Conservation (phyloP, 495 filamentous ascomycete species). For the Tricharina praecox region DNA sequence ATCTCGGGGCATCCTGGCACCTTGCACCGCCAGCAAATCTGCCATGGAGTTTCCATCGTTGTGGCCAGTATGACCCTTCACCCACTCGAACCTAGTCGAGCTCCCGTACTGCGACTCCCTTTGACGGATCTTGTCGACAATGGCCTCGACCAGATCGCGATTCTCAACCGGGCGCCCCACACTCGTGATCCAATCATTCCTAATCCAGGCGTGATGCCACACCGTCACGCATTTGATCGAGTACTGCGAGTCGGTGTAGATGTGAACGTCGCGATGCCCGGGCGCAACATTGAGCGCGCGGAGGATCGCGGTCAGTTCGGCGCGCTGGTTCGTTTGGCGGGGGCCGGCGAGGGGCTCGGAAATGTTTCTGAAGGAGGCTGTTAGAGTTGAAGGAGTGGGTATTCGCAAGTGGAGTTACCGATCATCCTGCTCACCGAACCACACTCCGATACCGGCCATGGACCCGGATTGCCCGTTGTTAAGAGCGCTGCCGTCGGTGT, state of each 20-base stretch:
- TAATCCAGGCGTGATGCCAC: conserved; percentile 67
- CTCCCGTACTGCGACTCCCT: conserved; percentile 42
- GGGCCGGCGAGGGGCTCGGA: conserved; percentile 61
- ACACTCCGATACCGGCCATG: conserved; percentile 73
- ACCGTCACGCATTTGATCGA: conserved; percentile 75
- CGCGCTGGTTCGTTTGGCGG: conserved; percentile 82
- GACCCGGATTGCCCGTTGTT: conserved; percentile 60
- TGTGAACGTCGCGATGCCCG: conserved; percentile 37
- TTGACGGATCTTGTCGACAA: conserved; percentile 50
- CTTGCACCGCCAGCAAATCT: conserved; percentile 58
- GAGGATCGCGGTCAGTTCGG: conserved; percentile 74
- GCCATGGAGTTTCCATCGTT: conserved; percentile 29
- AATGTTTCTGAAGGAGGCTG: conserved; percentile 47
- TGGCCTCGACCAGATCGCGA: conserved; percentile 59
- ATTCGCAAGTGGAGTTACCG: conserved; percentile 7
- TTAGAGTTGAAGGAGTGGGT: conserved; percentile 12
- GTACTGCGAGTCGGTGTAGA: conserved; percentile 74
- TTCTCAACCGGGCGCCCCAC: conserved; percentile 62
- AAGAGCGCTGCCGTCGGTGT: conserved; percentile 74
- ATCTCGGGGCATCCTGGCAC: conserved; percentile 30
- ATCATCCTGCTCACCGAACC: conserved; percentile 23
- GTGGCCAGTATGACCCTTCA: conserved; percentile 41
- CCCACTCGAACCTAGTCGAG: conserved; percentile 61
- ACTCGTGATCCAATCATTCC: conserved; percentile 61
- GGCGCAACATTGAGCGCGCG: conserved; percentile 66